These are phyloP conservation scores for Pontederia crassipes DNA, from an alignment of 176 grass and related monocot species.

Conservation along the genomic window DNA sequence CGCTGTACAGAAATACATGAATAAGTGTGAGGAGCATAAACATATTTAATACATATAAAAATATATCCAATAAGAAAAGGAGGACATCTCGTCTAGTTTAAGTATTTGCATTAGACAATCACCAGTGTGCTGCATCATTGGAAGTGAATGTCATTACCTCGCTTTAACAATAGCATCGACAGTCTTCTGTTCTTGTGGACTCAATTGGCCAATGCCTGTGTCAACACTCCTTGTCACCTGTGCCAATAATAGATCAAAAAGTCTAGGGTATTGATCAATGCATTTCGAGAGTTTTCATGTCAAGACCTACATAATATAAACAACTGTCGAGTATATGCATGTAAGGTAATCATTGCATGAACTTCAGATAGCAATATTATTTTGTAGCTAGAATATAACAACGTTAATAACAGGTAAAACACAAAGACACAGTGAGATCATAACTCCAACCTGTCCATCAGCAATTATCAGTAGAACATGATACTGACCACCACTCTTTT, in stretches of 20 bases:
- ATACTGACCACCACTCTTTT: constrained; percentile 42
- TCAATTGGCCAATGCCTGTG: constrained; percentile 27
- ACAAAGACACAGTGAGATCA: no score
- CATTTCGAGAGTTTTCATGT: no score
- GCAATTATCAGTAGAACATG: constrained; percentile 54
- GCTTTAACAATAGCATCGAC: constrained; percentile 38
- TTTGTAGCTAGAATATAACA: background rate
- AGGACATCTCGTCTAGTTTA: background rate
- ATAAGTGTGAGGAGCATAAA: constrained; percentile 1
- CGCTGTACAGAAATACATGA: constrained; percentile 15
- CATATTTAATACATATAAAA: constrained; percentile 7
- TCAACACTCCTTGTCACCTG: constrained; percentile 45
- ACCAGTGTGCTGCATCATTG: background rate
- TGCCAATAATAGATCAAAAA: background rate
- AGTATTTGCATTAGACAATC: background rate
- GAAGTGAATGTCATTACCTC: constrained; percentile 9
- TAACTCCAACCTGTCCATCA: constrained; percentile 32
- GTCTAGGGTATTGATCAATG: background rate
- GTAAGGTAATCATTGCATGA: no score
- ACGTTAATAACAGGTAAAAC: background rate
- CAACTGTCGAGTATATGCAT: no score
- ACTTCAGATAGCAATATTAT: background rate
- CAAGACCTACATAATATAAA: no score
- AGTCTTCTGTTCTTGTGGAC: constrained; percentile 35
- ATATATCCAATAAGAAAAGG: constrained; percentile 3